Conservation (phyloP, 495 filamentous ascomycete species). For the Trichoderma orchidacearum region DNA sequence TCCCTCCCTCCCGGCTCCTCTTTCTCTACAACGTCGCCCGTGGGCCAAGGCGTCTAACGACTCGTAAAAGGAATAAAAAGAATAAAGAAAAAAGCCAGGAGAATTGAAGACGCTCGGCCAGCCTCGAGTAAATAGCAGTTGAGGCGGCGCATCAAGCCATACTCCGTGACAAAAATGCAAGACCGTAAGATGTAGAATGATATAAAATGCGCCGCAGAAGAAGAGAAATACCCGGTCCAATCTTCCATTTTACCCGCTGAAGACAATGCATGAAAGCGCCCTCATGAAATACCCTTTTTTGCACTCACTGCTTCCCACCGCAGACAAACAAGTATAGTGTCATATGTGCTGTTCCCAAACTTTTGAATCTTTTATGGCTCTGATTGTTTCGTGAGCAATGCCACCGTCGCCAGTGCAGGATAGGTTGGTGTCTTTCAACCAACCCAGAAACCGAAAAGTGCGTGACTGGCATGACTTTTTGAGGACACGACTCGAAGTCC, state of each 20-base stretch:
- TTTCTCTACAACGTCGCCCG: background rate
- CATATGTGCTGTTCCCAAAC: background rate
- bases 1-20: background rate
- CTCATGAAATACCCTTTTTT: slow-evolving; percentile 1
- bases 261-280: slow-evolving; percentile 2
- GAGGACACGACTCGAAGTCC: background rate
- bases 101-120: background rate
- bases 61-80: background rate
- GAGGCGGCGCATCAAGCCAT: background rate
- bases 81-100: background rate
- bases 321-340: background rate
- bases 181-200: background rate
- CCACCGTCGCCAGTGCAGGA: background rate
- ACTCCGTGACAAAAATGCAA: background rate
- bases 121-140: background rate
- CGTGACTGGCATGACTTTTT: background rate
- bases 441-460: background rate
- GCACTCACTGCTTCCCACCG: background rate
- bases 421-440: background rate
- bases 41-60: background rate
- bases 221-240: background rate
- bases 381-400: background rate
- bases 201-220: background rate
- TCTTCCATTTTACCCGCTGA: slow-evolving; percentile 2
- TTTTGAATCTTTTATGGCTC: background rate